Base-by-base conservation (phyloP, 768 basidiomycete genomes). In the Kwoniella pini region DNA sequence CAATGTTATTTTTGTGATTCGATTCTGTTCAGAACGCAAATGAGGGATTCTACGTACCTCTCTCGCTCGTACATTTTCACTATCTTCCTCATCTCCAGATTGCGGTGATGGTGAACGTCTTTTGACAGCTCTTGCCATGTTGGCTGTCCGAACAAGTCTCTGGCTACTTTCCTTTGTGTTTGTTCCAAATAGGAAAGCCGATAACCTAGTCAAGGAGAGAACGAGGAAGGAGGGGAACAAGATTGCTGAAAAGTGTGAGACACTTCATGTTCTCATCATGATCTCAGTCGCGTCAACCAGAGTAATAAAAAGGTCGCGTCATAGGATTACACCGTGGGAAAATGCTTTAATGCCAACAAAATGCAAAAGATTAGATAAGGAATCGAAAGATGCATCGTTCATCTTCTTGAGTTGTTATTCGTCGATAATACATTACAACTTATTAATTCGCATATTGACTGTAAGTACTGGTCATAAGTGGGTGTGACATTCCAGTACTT, bases 401-500 rank as follows among this genome's bases (percentile, higher is more conserved):
- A n/a, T n/a, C n/a, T n/a, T n/a, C n/a, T n/a, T n/a, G n/a, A n/a
- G n/a, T n/a, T n/a, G n/a, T n/a, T n/a, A n/a, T n/a, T n/a, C n/a
- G n/a, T n/a, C n/a, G n/a, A n/a, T n/a, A n/a, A n/a, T n/a, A n/a
- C n/a, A n/a, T n/a, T 39, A 36, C 21, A 40, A 13, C 13, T 19
- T 5, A 26, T 28, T 46, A 71, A 45, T 71, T 69, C 30, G 70
- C 67, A 26, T 45, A 67, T 12, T 62, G 54, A 15, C 59, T 57
- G 51, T 52, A 64, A 7, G 54, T 52, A 40, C 50, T 68, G 7
- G 74, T 69, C 69, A 72, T 65, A 27, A 72, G 64, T 27, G 74
- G 74, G 64, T 75, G 74, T 17, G 69, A 49, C 60, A 69, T 61
- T 15, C 71, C 71, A 27, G 67, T 54, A 38, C 64, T 69, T 0